Base-by-base conservation (phyloP, 2,329 filamentous ascomycete species). In the Neonectria faginata region DNA sequence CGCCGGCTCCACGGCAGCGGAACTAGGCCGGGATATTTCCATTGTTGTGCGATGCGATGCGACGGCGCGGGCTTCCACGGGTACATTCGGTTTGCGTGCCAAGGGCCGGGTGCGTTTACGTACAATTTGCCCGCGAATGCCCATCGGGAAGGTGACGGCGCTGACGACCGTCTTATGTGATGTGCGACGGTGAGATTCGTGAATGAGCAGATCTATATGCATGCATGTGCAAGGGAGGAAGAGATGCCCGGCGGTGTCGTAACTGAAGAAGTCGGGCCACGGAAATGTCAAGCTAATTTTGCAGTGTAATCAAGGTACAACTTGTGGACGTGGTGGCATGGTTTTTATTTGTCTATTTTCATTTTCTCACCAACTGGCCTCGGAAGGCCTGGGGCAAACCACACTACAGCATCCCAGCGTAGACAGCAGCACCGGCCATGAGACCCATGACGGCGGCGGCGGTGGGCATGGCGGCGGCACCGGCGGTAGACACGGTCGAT, bases 391-490 rank as follows among this genome's bases (percentile, higher is more conserved):
- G 31, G 44, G 42, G 25, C 1, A 9, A 31, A 14, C 20, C 14
- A 44, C 9, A 8, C 56, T 71, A 78, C 47, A 77, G 36, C 44
- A 78, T 60, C 27, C 72, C 75, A 51, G 69, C 65, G 48, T 70
- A 74, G 53, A 73, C 75, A 20, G 69, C 75, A 42, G 73, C 71
- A 44, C 75, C 76, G 48, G 73, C 76, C 48, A 75, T 44, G 33
- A 76, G 50, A 25, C 66, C 75, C 18, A 77, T 56, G 25, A 74
- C 57, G 29, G 72, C 71, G 11, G 54, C 73, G 44, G 69, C 71
- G 25, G 75, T 72, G 25, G 73, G 64, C 66, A 71, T 65, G 36
- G 67, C 67, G 18, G 63, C 70, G 25, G 73, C 70, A 20, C 70
- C 71, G 45, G 64, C 69, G 45, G 71, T 70, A 45, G 70, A 68